A percentile compares a stretch with the other conserved stretches of the same genome.
Evolutionary conservation across 805 yeast species (phyloP).

Genomic region (Pichia deserticola): DNA sequence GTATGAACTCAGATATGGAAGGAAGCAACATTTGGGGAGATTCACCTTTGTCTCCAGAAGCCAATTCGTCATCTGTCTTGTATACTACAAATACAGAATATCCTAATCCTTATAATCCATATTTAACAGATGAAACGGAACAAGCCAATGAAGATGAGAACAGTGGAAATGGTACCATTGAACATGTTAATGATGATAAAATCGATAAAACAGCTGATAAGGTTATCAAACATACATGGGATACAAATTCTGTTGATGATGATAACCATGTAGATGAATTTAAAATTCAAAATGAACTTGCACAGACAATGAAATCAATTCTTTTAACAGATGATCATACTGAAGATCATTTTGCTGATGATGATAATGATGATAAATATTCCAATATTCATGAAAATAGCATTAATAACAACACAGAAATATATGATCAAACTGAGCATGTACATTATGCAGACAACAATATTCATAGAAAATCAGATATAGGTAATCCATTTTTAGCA

Average conservation of each 20-base stretch:
- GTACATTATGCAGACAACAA: slow-evolving; percentile 8
- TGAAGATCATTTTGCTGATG: not conserved
- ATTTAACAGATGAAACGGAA: not conserved
- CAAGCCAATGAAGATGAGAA: not conserved
- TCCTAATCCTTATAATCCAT: not conserved
- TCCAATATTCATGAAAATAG: slow-evolving; percentile 9
- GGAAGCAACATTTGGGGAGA: slow-evolving; percentile 46
- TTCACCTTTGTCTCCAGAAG: slow-evolving; percentile 27
- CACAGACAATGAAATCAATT: slow-evolving; percentile 15
- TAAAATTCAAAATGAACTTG: slow-evolving; percentile 17
- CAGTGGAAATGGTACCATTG: not conserved
- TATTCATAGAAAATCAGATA: slow-evolving; percentile 2
- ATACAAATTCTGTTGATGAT: not conserved
- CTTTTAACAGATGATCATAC: slow-evolving; percentile 4
- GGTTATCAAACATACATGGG: too few relatives aligned
- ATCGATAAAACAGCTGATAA: not conserved
- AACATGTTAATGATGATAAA: not conserved
- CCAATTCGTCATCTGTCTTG: not conserved
- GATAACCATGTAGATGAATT: slow-evolving; percentile 11
- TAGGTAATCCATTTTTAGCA: slow-evolving; percentile 7
- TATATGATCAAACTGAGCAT: slow-evolving; percentile 6
- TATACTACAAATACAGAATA: not conserved
- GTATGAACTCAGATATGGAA: slow-evolving; percentile 2
- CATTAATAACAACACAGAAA: slow-evolving; percentile 8
- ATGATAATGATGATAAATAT: slow-evolving; percentile 12